A percentile compares a stretch with the other conserved stretches of the same genome.
Conservation (phyloP, 176 grass and related monocot species). For the Puya raimondii region DNA sequence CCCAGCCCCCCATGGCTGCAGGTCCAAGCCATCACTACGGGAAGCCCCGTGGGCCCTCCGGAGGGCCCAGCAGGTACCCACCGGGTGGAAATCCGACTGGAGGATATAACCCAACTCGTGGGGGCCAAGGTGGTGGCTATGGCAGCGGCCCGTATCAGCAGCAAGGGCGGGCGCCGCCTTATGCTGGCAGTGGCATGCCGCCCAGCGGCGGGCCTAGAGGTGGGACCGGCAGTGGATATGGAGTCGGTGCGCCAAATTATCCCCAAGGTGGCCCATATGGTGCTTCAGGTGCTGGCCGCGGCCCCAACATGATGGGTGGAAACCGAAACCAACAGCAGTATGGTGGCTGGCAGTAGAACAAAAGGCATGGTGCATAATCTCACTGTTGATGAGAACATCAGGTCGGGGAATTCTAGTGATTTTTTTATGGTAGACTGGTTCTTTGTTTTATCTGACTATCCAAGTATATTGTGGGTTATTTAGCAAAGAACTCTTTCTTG, state of each 20-base stretch:
- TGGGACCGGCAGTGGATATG: slow-evolving; percentile 35
- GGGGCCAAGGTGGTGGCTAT: slow-evolving; percentile 63
- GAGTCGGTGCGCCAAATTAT: slow-evolving; percentile 48
- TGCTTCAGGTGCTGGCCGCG: slow-evolving; percentile 52
- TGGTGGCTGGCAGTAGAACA: slow-evolving; percentile 44
- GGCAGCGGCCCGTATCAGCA: slow-evolving; percentile 55
- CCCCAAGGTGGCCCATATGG: slow-evolving; percentile 52
- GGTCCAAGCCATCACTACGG: slow-evolving; percentile 69
- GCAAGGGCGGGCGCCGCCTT: slow-evolving; percentile 56
- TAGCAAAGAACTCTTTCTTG: too few species aligned
- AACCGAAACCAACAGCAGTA: slow-evolving; percentile 69
- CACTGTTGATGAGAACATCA: neutral
- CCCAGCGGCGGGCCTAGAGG: slow-evolving; percentile 39
- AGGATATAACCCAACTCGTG: slow-evolving; percentile 57
- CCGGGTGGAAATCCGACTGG: slow-evolving; percentile 52
- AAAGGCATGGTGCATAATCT: neutral
- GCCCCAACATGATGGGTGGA: slow-evolving; percentile 44
- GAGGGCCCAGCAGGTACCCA: slow-evolving; percentile 65
- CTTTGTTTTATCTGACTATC: too few species aligned
- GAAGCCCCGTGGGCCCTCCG: slow-evolving; percentile 58
- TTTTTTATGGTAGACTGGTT: neutral
- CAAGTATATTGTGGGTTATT: too few species aligned
- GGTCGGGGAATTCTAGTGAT: neutral
- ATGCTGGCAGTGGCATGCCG: slow-evolving; percentile 38
- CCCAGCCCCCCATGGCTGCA: slow-evolving; percentile 50